These are phyloP conservation scores for Bruguiera parviflora DNA, from an alignment of 345 rosid species.

Conservation along the genomic window DNA sequence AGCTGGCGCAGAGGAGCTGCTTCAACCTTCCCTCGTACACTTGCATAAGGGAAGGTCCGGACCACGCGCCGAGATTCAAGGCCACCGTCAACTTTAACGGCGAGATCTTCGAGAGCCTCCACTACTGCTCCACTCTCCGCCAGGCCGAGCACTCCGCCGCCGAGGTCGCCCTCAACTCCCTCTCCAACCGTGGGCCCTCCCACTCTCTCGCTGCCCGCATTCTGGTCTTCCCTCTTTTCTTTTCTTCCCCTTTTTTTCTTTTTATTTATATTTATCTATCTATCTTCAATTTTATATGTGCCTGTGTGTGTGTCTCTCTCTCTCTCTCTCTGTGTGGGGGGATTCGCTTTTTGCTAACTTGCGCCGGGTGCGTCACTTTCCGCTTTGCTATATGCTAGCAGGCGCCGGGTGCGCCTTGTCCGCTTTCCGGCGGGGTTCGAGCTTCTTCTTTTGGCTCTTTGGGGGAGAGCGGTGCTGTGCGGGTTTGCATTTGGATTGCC, in stretches of 20 bases:
- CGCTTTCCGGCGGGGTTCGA: neutral
- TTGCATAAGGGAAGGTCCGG: conserved; percentile 96
- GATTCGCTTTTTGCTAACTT: neutral
- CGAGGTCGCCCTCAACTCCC: conserved; percentile 91
- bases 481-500: neutral
- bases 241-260: neutral
- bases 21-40: conserved; percentile 89
- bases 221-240: conserved; percentile 42
- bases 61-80: conserved; percentile 98
- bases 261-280: too few species aligned
- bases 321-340: neutral
- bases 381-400: too few species aligned
- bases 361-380: neutral
- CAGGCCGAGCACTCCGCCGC: conserved; percentile 99
- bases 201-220: conserved; percentile 98
- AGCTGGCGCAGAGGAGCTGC: conserved; percentile 99
- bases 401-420: too few species aligned
- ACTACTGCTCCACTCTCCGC: conserved; percentile 95
- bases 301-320: too few species aligned
- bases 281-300: neutral
- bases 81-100: conserved; percentile 96
- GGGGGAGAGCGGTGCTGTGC: neutral
- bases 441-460: neutral
- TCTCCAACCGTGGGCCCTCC: conserved; percentile 94
- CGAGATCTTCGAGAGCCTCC: conserved; percentile 93